Percentiles rank a stretch among this genome's conserved stretches.
These are phyloP conservation scores for Coprinellus micaceus DNA, from an alignment of 768 basidiomycete genomes.

Conservation along the genomic window DNA sequence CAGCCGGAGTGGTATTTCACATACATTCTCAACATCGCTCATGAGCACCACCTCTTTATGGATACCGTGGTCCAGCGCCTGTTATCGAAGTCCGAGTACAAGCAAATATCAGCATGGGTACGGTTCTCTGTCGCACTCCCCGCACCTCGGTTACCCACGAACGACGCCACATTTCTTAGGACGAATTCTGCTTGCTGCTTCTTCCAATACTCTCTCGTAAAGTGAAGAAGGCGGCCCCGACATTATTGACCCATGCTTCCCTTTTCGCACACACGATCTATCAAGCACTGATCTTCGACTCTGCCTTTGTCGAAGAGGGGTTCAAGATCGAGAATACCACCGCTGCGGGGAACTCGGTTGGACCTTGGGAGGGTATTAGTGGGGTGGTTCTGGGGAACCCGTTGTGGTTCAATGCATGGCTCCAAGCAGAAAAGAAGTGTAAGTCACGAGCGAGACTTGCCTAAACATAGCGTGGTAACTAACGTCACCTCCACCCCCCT, in stretches of 20 bases:
- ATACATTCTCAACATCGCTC: conserved; percentile 81
- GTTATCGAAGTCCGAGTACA: conserved; percentile 59
- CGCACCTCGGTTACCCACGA: background rate
- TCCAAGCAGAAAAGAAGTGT: conserved; percentile 88
- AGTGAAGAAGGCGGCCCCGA: conserved; percentile 67
- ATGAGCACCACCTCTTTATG: conserved; percentile 83
- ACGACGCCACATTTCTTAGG: conserved; percentile 39
- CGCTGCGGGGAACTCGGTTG: conserved; percentile 23
- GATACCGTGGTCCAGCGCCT: conserved; percentile 69
- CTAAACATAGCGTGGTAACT: background rate
- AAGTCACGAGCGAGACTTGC: conserved; percentile 26
- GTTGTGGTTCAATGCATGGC: conserved; percentile 91
- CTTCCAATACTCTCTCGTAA: conserved; percentile 76
- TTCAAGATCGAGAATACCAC: conserved; percentile 60
- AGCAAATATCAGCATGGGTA: conserved; percentile 73
- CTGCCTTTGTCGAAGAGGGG: conserved; percentile 67
- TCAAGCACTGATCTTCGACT: conserved; percentile 86
- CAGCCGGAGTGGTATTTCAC: conserved; percentile 98
- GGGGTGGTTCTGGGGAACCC: conserved; percentile 76
- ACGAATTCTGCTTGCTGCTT: conserved; percentile 78
- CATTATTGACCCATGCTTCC: conserved; percentile 72
- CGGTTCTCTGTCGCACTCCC: conserved; percentile 15
- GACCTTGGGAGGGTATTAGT: conserved; percentile 73
- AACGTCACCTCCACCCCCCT: background rate
- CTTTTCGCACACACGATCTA: conserved; percentile 94